Evolutionary conservation across 257 asterid species (phyloP).

Genomic region (Penstemon davidsonii): DNA sequence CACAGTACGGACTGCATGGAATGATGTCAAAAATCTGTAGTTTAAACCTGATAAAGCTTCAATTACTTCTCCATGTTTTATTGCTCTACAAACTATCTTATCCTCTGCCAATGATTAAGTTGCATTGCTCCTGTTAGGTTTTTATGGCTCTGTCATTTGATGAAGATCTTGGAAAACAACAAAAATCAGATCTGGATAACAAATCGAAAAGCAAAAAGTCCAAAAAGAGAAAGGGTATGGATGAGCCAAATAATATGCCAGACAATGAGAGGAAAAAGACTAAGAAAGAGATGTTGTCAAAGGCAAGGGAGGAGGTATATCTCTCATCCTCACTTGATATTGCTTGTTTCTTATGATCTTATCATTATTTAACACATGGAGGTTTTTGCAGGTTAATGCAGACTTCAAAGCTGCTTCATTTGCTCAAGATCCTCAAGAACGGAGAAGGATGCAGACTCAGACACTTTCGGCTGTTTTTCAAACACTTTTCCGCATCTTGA

Average conservation of each 20-base stretch:
- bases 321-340: slow-evolving; percentile 13
- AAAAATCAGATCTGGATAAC: slow-evolving; percentile 48
- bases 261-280: slow-evolving; percentile 66
- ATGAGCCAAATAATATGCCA: slow-evolving; percentile 57
- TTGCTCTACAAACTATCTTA: background rate
- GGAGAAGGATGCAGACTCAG: slow-evolving; percentile 77
- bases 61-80: background rate
- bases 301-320: slow-evolving; percentile 86
- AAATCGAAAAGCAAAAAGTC: slow-evolving; percentile 52
- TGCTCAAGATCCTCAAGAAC: slow-evolving; percentile 78
- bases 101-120: slow-evolving; percentile 10
- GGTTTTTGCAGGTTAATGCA: slow-evolving; percentile 65
- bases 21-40: background rate
- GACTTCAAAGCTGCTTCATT: slow-evolving; percentile 82
- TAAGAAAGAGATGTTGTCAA: slow-evolving; percentile 60
- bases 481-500: slow-evolving; percentile 77
- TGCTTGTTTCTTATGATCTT: slow-evolving; percentile 19
- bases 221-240: slow-evolving; percentile 61
- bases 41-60: slow-evolving; percentile 3
- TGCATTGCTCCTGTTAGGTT: slow-evolving; percentile 44
- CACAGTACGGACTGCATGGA: background rate
- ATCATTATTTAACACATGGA: slow-evolving; percentile 23
- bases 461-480: slow-evolving; percentile 78
- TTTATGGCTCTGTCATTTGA: slow-evolving; percentile 74
- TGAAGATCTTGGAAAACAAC: slow-evolving; percentile 79